Base-by-base conservation (phyloP, 2,329 filamentous ascomycete species). In the Mollisiaceae sp. region DNA sequence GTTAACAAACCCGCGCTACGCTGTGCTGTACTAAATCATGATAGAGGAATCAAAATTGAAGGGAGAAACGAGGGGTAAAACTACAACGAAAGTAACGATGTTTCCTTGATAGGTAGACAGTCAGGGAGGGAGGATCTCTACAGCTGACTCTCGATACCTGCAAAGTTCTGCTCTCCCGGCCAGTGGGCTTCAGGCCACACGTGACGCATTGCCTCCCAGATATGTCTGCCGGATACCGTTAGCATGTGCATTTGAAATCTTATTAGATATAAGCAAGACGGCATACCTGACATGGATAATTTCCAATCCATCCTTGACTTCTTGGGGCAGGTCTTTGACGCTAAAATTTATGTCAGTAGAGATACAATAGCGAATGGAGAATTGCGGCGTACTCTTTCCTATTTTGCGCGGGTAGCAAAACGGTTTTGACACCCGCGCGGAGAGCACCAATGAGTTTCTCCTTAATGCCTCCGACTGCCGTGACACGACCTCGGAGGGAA, bases 371-470 rank as follows among this genome's bases (percentile, higher is more conserved):
- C 54, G 36, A 24, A 36, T 47, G 32, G 45, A 58, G 22, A 20
- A n/a, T 60, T 38, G 18, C 45, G 56, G 60, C 73, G 70, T 72
- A 74, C 75, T 99, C 95, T 80, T 98, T 98, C 69, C 89, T 86
- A 77, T 99, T 99, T 72, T 92, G 90, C 38, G 90, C 86, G 2
- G 95, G 95, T 8, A 99, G 82, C 66, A 99, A 78, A 8, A 99
- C 94, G 38, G 92, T 94, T 84, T 97, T 97, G 67, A 99, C 94
- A 35, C 95, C 95, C 1, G 95, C 95, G 63, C 94, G 86, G 75
- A 96, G 83, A 9, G 95, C 95, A 24, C 95, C 95, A 75, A 99
- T 98, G 61, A 98, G 84, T 79, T 99, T 99, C 86, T 99, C 94
- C 80, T 98, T 97, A 81, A 99, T 98, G 20, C 95, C 95, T 61